Base-by-base conservation (phyloP, 129 eudicot genomes). In the Tagetes erecta region DNA sequence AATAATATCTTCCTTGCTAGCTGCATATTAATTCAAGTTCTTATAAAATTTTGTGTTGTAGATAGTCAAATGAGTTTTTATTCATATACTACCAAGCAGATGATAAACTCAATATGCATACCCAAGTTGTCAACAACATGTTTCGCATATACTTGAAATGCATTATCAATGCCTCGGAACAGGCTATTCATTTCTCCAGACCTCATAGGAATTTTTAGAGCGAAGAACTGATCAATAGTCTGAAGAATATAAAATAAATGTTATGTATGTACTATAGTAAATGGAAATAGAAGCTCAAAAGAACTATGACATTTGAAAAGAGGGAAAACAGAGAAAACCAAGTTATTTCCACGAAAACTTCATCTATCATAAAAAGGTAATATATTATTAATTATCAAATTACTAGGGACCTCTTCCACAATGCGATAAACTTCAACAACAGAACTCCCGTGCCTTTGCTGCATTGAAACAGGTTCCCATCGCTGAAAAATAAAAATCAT, bases 361-460 rank as follows among this genome's bases (percentile, higher is more conserved):
- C 12, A 50, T 51, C 56, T 55, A 3, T 51, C 36, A 51, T 66
- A 70, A 10, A 35, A 13, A 37, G 64, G 44, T 68, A 35, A 60
- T 69, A 67, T 56, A 33, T n/a, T 33, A 73, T 8, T 4, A 78
- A 12, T 27, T 75, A 44, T 58, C 36, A 56, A 68, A 56, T 77
- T n/a, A 68, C 20, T 35, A 38, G 81, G 67, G 65, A 95, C 99
- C 99, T 95, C 99, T 78, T 95, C 99, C 68, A 95, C 89, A 67
- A 95, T 95, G 81, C 99, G 86, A 86, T 85, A 95, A 74, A 95
- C 99, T 82, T 95, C 99, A 71, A 95, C 96, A 72, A 95, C 85
- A 35, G 99, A 95, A 80, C 96, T 89, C 46, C 99, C 99, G 49
- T 95, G 96, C 46, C 97, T 87, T 78, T 95, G 99, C 79, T 95